These are phyloP conservation scores for Stephanodiscus triporus DNA, from an alignment of 108 stramenopile species.

Conservation along the genomic window DNA sequence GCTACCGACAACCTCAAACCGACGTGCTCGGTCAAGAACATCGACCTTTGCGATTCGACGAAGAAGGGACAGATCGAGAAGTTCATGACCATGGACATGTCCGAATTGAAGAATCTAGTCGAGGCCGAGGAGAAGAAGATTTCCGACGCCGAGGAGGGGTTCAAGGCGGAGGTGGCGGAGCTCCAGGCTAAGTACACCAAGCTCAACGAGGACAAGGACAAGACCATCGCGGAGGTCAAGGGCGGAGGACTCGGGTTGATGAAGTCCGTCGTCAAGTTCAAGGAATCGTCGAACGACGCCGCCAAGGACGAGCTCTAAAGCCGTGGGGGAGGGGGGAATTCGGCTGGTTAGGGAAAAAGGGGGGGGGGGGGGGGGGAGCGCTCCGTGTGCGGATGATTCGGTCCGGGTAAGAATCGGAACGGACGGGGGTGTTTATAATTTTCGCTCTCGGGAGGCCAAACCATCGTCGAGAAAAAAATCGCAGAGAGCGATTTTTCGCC, in stretches of 20 bases:
- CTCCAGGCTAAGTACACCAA: conserved; percentile 63
- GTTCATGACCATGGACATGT: conserved; percentile 47
- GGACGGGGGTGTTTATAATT: too few species aligned
- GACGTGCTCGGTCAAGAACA: conserved; percentile 55
- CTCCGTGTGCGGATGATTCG: too few species aligned
- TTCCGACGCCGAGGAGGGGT: conserved; percentile 52
- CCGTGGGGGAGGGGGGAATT: neutral
- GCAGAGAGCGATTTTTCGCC: too few species aligned
- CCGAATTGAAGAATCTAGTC: conserved; percentile 57
- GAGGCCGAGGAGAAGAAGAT: conserved; percentile 66
- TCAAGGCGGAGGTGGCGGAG: conserved; percentile 59
- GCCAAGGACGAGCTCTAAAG: conserved; percentile 48
- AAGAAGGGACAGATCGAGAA: conserved; percentile 69
- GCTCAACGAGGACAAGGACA: conserved; percentile 43
- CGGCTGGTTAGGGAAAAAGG: neutral
- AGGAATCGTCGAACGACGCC: conserved; percentile 2
- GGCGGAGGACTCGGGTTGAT: conserved; percentile 52
- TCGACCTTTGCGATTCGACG: conserved; percentile 66
- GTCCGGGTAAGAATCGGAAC: too few species aligned
- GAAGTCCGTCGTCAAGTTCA: conserved; percentile 42
- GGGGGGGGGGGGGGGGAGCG: neutral
- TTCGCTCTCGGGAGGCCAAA: too few species aligned
- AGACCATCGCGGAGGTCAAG: conserved; percentile 56
- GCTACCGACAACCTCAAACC: conserved; percentile 72
- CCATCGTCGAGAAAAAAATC: too few species aligned